A percentile compares a stretch with the other conserved stretches of the same genome.
Evolutionary conservation across 164 flowering plant genomes (phyloP).

Genomic region (Pachysandra terminalis): DNA sequence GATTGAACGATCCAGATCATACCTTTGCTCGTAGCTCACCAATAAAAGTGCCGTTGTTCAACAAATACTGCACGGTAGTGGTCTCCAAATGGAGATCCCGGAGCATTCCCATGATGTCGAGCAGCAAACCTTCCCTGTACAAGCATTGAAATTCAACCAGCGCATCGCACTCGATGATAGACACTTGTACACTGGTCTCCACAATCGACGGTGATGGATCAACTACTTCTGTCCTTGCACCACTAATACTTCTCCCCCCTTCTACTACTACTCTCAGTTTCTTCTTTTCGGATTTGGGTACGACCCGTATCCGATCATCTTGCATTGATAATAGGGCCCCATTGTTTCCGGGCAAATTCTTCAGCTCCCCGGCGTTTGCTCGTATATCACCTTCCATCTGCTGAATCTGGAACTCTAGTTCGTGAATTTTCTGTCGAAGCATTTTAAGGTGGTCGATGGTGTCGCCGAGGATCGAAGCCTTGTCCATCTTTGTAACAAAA

Average conservation of each 20-base stretch:
- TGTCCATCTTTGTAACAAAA: too few relatives aligned
- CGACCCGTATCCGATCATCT: too few relatives aligned
- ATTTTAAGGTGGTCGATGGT: slow-evolving; percentile 94
- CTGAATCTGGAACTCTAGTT: slow-evolving; percentile 48
- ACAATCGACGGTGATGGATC: slow-evolving; percentile 25
- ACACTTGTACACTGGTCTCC: slow-evolving; percentile 55
- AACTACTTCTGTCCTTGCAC: slow-evolving; percentile 36
- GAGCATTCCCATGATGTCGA: slow-evolving; percentile 71
- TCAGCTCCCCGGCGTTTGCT: slow-evolving; percentile 9
- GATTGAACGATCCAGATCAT: background rate
- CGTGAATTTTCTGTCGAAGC: slow-evolving; percentile 59
- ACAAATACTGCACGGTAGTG: slow-evolving; percentile 63
- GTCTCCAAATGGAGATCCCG: slow-evolving; percentile 62
- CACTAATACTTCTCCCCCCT: too few relatives aligned
- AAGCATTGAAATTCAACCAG: slow-evolving; percentile 76
- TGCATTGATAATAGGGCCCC: too few relatives aligned
- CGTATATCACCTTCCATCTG: slow-evolving; percentile 30
- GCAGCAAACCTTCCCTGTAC: slow-evolving; percentile 65
- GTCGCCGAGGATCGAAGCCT: slow-evolving; percentile 94
- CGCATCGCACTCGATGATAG: slow-evolving; percentile 87
- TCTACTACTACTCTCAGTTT: slow-evolving; percentile 60
- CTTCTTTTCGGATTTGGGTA: slow-evolving; percentile 41
- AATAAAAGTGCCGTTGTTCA: slow-evolving; percentile 45
- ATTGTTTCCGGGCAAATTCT: too few relatives aligned
- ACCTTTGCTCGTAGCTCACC: slow-evolving; percentile 98